phyloP scores from a whole-genome alignment of 805 yeast genomes.

The Candida sphagnicola region DNA sequence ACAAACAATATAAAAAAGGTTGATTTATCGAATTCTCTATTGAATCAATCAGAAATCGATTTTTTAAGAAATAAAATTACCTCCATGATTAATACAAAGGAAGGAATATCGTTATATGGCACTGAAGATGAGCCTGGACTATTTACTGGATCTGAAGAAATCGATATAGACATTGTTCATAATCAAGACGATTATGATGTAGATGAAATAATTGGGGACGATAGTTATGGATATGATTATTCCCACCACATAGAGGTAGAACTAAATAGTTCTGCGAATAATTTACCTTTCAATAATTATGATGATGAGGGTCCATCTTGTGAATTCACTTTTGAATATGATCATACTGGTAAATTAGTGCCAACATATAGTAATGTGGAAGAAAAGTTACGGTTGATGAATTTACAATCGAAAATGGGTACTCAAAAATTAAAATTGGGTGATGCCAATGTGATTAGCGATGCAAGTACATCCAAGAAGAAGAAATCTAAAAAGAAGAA shows the following conservation, averaged over 20 bases:
- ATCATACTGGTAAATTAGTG: slow-evolving; percentile 34
- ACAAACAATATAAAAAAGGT: background rate
- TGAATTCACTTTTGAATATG: slow-evolving; percentile 44
- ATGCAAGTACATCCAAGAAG: slow-evolving; percentile 7
- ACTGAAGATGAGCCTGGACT: slow-evolving; percentile 38
- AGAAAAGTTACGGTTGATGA: slow-evolving; percentile 32
- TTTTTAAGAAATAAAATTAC: slow-evolving; percentile 23
- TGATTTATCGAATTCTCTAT: slow-evolving; percentile 5
- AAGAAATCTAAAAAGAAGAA: slow-evolving; percentile 20
- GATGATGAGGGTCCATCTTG: slow-evolving; percentile 37
- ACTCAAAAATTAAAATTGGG: slow-evolving; percentile 6
- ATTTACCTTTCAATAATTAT: slow-evolving; percentile 12
- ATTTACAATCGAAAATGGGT: slow-evolving; percentile 16
- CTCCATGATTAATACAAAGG: slow-evolving; percentile 15
- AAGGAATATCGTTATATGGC: slow-evolving; percentile 32
- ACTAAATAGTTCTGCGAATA: slow-evolving; percentile 27
- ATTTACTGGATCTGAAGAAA: slow-evolving; percentile 22
- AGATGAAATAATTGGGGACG: slow-evolving; percentile 28
- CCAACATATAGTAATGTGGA: slow-evolving; percentile 39
- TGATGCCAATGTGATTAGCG: slow-evolving; percentile 7
- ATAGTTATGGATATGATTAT: slow-evolving; percentile 24
- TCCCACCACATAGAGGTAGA: slow-evolving; percentile 41
- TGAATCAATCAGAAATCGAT: slow-evolving; percentile 25
- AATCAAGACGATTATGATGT: slow-evolving; percentile 37
- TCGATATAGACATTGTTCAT: slow-evolving; percentile 11